phyloP scores from a whole-genome alignment of 495 filamentous ascomycete genomes.

The Penicillium mononematosum region DNA sequence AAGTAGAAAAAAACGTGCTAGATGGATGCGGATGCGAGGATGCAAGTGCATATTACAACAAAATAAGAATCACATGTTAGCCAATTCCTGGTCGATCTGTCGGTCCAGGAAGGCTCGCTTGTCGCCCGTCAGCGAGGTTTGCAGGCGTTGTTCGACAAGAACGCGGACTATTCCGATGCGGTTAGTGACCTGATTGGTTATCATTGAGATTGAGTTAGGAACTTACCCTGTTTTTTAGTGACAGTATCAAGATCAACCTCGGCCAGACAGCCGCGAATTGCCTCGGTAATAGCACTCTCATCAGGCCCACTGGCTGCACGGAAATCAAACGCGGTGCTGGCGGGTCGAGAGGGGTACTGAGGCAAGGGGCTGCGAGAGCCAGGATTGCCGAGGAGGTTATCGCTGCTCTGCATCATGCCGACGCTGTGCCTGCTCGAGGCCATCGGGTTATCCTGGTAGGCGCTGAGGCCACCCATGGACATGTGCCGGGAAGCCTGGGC shows the following conservation, averaged over 20 bases:
- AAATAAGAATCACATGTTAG: slow-evolving; percentile 70
- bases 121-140: slow-evolving; percentile 81
- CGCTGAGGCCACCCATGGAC: slow-evolving; percentile 62
- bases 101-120: slow-evolving; percentile 80
- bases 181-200: slow-evolving; percentile 21
- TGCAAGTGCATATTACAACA: slow-evolving; percentile 27
- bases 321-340: slow-evolving; percentile 69
- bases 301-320: slow-evolving; percentile 65
- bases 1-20: slow-evolving; percentile 2
- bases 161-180: slow-evolving; percentile 58
- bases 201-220: not conserved
- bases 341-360: slow-evolving; percentile 54
- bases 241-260: slow-evolving; percentile 94
- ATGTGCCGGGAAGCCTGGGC: slow-evolving; percentile 51
- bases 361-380: slow-evolving; percentile 56
- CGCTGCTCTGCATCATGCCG: slow-evolving; percentile 54
- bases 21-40: slow-evolving; percentile 16
- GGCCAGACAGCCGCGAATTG: slow-evolving; percentile 75
- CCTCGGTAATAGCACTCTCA: slow-evolving; percentile 70
- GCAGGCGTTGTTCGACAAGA: slow-evolving; percentile 86
- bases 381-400: slow-evolving; percentile 56
- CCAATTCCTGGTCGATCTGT: slow-evolving; percentile 89
- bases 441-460: slow-evolving; percentile 51
- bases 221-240: slow-evolving; percentile 90
- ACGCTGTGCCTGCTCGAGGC: slow-evolving; percentile 49